Conservation (phyloP, 2,329 filamentous ascomycete genomes). For the Pestalotiopsis sp. region DNA sequence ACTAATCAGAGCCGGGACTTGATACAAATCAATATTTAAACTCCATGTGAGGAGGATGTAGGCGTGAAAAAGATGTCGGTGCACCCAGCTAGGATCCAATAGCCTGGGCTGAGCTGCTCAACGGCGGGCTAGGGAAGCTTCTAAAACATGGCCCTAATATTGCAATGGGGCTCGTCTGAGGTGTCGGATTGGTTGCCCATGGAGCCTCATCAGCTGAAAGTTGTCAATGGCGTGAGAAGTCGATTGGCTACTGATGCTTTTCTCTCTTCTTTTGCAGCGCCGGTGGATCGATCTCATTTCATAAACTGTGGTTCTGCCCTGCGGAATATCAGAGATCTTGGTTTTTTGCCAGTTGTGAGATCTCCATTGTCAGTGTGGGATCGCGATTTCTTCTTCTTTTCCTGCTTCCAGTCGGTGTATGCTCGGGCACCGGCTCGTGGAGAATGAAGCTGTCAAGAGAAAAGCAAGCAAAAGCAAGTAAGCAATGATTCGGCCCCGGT, state of each 20-base stretch:
- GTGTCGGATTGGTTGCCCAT: background rate
- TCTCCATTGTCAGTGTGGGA: background rate
- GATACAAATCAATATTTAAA: conserved; percentile 10
- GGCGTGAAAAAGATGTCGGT: background rate
- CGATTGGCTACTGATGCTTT: background rate
- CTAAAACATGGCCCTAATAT: conserved; percentile 7
- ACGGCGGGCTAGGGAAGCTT: conserved; percentile 2
- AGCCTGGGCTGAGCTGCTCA: background rate
- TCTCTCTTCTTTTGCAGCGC: background rate
- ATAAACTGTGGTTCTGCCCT: background rate
- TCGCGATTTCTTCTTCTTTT: background rate
- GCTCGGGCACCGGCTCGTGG: background rate
- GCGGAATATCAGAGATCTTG: background rate
- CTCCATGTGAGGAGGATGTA: background rate
- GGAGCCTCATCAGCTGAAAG: conserved; percentile 2
- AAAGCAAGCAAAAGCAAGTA: background rate
- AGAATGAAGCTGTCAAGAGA: background rate
- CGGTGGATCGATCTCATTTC: background rate
- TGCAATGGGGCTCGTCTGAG: conserved; percentile 3
- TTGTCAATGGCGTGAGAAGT: background rate
- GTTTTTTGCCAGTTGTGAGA: background rate
- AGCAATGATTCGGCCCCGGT: background rate
- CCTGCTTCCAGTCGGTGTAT: background rate
- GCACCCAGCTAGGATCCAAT: conserved; percentile 7
- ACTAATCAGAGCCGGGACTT: background rate